These are phyloP conservation scores for Russula sp. DNA, from an alignment of 768 basidiomycete species.

Conservation along the genomic window DNA sequence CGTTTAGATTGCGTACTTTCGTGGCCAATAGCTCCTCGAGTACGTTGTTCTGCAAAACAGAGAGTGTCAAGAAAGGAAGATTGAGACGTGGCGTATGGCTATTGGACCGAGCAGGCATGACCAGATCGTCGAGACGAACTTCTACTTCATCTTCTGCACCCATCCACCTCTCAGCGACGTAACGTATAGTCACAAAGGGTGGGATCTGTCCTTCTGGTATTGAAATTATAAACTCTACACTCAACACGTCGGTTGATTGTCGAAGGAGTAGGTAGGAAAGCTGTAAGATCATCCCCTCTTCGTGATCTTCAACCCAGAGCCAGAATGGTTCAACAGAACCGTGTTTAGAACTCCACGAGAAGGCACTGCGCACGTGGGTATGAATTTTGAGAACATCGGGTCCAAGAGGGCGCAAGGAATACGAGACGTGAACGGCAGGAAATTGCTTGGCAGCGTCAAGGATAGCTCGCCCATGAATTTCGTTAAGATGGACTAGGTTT, in stretches of 20 bases:
- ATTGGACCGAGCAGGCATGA: conserved; percentile 62
- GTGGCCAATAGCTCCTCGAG: conserved; percentile 42
- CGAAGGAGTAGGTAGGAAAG: conserved; percentile 66
- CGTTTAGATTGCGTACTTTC: conserved; percentile 57
- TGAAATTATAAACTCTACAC: conserved; percentile 76
- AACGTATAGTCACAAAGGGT: conserved; percentile 62
- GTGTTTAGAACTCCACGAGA: conserved; percentile 79
- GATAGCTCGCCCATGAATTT: conserved; percentile 72
- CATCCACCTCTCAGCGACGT: conserved; percentile 88
- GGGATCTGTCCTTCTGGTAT: conserved; percentile 54
- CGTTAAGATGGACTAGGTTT: conserved; percentile 77
- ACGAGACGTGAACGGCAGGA: conserved; percentile 60
- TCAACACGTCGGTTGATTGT: conserved; percentile 48
- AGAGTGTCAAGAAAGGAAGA: conserved; percentile 64
- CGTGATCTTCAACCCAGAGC: conserved; percentile 90
- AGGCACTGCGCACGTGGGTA: conserved; percentile 54
- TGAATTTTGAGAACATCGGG: conserved; percentile 75
- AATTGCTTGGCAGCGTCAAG: conserved; percentile 77
- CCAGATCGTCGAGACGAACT: conserved; percentile 56
- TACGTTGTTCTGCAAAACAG: conserved; percentile 40
- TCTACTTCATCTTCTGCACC: conserved; percentile 73
- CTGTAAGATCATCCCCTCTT: conserved; percentile 77
- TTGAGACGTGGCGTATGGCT: conserved; percentile 58
- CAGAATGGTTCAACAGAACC: conserved; percentile 81
- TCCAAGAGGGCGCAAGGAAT: conserved; percentile 72